Base-by-base conservation (phyloP, 2,329 filamentous ascomycete genomes). In the Pestalotiopsis sp. region DNA sequence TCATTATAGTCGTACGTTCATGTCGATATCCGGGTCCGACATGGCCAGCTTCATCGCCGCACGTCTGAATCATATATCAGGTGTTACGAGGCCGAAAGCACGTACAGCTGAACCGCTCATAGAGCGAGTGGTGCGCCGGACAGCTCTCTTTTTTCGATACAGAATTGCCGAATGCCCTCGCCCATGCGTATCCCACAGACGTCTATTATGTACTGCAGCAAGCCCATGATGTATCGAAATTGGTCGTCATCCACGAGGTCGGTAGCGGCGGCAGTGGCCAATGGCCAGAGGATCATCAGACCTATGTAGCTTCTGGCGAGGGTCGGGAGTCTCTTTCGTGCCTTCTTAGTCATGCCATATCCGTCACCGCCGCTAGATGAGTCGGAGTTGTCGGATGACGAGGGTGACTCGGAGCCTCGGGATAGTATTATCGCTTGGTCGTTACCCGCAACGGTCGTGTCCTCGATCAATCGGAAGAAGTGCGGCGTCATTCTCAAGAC, bases 401-500 rank as follows among this genome's bases (percentile, higher is more conserved):
- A 65, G 6, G 62, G 40, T 12, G 62, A 65, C n/a, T 41, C 36
- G 61, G 27, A 49, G 17, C 27, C 38, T 17, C 62, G 40, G 12
- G 60, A 36, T 38, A 38, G 20, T 17, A 56, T 31, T 2, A 45
- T 31, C 17, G 64, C 14, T 52, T 36, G 25, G 49, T 49, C 41
- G 40, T 65, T 25, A 23, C 9, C 12, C 38, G 27, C 20, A 20
- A 27, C 62, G 6, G 62, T 14, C 4, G 40, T 36, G 17, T 66
- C 45, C n/a, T 57, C 59, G 9, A 64, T 64, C 23, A 68, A 41
- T 11, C 59, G 36, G 27, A 25, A 68, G 59, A 68, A 68, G 59
- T 68, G 60, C 7, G 66, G 59, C 23, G 60, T 36, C 31, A 59
- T 52, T 40, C 60, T 25, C 3, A 68, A 4, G 9, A 68, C 40